A percentile compares a stretch with the other conserved stretches of the same genome.
Evolutionary conservation across 1,284 basidiomycete species (phyloP).

Genomic region (Meripilus lineatus): DNA sequence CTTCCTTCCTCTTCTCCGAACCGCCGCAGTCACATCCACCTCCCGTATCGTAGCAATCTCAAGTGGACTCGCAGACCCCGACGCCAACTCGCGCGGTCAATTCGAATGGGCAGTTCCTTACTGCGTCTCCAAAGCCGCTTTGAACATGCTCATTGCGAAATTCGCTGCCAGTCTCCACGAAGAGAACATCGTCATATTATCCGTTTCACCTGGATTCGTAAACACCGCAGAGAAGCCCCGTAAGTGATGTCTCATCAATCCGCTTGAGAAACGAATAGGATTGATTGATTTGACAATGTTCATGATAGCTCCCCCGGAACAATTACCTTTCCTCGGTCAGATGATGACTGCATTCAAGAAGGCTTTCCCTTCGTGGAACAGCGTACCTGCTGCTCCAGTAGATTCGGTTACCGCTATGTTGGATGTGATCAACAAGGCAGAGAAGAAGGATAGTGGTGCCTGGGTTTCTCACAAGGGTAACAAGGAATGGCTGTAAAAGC

Average conservation of each 20-base stretch:
- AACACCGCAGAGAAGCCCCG: slow-evolving; percentile 17
- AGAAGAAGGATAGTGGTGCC: slow-evolving; percentile 26
- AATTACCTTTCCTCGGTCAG: slow-evolving; percentile 13
- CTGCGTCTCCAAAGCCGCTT: slow-evolving; percentile 31
- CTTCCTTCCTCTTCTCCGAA: slow-evolving; percentile 16
- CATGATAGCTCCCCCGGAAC: slow-evolving; percentile 19
- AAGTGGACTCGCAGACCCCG: slow-evolving; percentile 26
- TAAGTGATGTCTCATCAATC: neutral
- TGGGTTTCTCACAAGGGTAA: slow-evolving; percentile 34
- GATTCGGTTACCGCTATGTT: slow-evolving; percentile 28
- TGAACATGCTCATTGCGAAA: slow-evolving; percentile 35
- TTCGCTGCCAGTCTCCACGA: slow-evolving; percentile 29
- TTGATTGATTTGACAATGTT: neutral
- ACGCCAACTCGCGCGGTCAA: slow-evolving; percentile 18
- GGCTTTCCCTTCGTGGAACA: slow-evolving; percentile 24
- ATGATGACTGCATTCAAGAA: slow-evolving; percentile 18
- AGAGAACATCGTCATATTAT: slow-evolving; percentile 34
- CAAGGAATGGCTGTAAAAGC: slow-evolving; percentile 14
- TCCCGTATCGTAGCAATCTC: slow-evolving; percentile 31
- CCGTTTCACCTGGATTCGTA: slow-evolving; percentile 34
- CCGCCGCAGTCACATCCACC: slow-evolving; percentile 4
- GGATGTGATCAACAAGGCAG: slow-evolving; percentile 24
- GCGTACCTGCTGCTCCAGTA: slow-evolving; percentile 26
- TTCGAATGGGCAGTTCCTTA: slow-evolving; percentile 22
- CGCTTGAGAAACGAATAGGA: neutral